Percentiles rank a stretch among this genome's conserved stretches.
phyloP scores from a whole-genome alignment of 352 stramenopile species.

The Albugo candida region DNA sequence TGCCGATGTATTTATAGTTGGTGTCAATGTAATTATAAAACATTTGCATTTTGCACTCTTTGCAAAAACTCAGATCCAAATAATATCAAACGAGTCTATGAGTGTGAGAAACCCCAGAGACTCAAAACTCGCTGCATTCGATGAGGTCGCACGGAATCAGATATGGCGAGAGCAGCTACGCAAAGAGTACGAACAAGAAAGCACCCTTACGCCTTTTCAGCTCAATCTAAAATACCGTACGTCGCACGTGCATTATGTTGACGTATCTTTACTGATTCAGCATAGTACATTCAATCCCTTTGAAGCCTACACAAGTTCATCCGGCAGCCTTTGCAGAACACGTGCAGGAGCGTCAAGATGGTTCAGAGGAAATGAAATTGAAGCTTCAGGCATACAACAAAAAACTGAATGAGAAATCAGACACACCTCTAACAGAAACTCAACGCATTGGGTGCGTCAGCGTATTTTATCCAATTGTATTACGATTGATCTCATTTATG shows the following conservation, averaged over 20 bases:
- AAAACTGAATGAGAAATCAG: constrained; percentile 39
- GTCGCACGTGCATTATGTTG: neutral
- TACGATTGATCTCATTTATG: neutral
- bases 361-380: constrained; percentile 13
- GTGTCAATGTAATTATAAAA: too few species aligned
- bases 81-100: too few species aligned
- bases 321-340: constrained; percentile 43
- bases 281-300: constrained; percentile 53
- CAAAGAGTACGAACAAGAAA: constrained; percentile 64
- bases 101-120: constrained; percentile 11
- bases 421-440: constrained; percentile 48
- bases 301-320: constrained; percentile 59
- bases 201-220: constrained; percentile 54
- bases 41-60: too few species aligned
- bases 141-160: constrained; percentile 71
- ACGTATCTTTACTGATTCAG: neutral
- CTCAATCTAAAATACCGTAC: constrained; percentile 66
- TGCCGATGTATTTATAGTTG: too few species aligned
- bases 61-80: too few species aligned
- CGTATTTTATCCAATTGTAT: neutral
- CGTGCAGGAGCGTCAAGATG: constrained; percentile 24
- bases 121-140: constrained; percentile 57
- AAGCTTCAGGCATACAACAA: constrained; percentile 49
- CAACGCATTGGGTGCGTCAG: constrained; percentile 37
- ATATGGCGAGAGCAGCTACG: constrained; percentile 79